These are phyloP conservation scores for Chimonanthus salicifolius DNA, from an alignment of 164 flowering plant species.

Conservation along the genomic window DNA sequence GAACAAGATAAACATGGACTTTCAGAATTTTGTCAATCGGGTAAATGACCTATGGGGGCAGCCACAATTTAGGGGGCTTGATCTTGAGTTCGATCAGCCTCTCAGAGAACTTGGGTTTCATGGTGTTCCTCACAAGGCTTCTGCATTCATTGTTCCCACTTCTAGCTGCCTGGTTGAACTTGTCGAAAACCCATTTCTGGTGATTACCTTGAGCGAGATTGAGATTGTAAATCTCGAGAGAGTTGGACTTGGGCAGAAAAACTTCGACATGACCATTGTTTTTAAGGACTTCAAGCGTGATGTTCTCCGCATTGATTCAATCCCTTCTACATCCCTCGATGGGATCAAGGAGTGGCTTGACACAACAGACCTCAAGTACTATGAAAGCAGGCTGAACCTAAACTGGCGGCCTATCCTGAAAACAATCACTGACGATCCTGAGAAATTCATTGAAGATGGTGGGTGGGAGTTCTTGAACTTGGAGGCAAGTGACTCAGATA, in stretches of 20 bases:
- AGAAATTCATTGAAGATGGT: slow-evolving; percentile 68
- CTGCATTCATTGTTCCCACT: slow-evolving; percentile 73
- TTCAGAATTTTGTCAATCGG: slow-evolving; percentile 58
- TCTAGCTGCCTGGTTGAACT: slow-evolving; percentile 81
- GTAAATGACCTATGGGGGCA: slow-evolving; percentile 76
- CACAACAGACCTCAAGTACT: slow-evolving; percentile 75
- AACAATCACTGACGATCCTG: slow-evolving; percentile 68
- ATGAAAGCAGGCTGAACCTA: slow-evolving; percentile 72
- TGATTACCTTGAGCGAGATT: slow-evolving; percentile 65
- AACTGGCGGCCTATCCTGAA: slow-evolving; percentile 71
- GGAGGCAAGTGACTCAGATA: slow-evolving; percentile 76
- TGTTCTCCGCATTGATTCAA: slow-evolving; percentile 73
- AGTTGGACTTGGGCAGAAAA: slow-evolving; percentile 81
- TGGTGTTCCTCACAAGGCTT: slow-evolving; percentile 69
- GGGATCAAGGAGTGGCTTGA: slow-evolving; percentile 87
- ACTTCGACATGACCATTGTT: slow-evolving; percentile 74
- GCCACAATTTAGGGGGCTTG: slow-evolving; percentile 48
- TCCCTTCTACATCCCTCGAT: slow-evolving; percentile 73
- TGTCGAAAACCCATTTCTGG: slow-evolving; percentile 66
- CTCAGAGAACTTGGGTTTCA: slow-evolving; percentile 82
- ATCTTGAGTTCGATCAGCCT: slow-evolving; percentile 86
- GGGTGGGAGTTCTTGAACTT: slow-evolving; percentile 87
- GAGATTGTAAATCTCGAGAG: slow-evolving; percentile 85
- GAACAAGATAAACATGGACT: slow-evolving; percentile 71
- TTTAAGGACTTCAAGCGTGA: slow-evolving; percentile 87